Conservation (phyloP, 352 stramenopile genomes). For the Pythium monospermum region DNA sequence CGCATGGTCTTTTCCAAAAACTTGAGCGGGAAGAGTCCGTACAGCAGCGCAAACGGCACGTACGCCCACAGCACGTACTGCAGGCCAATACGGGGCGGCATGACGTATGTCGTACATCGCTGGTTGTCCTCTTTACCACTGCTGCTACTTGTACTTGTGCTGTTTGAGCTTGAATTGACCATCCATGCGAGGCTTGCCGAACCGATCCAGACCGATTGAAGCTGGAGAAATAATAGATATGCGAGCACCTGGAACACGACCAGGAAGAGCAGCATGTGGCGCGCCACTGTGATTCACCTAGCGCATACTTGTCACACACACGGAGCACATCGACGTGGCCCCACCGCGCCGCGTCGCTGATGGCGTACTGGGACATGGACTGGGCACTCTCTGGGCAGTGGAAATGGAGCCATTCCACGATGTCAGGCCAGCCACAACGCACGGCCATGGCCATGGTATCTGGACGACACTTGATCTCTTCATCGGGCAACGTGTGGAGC, state of each 20-base stretch:
- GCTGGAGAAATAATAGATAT: conserved; percentile 46
- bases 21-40: conserved; percentile 56
- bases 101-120: conserved; percentile 18
- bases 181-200: not conserved
- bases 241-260: conserved; percentile 46
- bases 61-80: conserved; percentile 50
- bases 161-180: too few relatives aligned
- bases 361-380: not conserved
- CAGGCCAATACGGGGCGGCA: conserved; percentile 9
- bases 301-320: conserved; percentile 4
- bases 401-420: conserved; percentile 12
- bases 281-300: too few relatives aligned
- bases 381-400: not conserved
- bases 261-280: conserved; percentile 59
- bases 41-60: conserved; percentile 53
- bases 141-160: too few relatives aligned
- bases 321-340: conserved; percentile 7
- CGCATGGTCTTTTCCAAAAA: conserved; percentile 65
- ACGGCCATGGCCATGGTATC: conserved; percentile 12
- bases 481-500: not conserved
- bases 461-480: not conserved
- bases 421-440: conserved; percentile 6
- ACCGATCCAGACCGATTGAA: conserved; percentile 20
- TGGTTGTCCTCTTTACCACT: conserved; percentile 7
- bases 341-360: conserved; percentile 3